Conservation (phyloP, 768 basidiomycete species). For the Fomitopsis serialis region DNA sequence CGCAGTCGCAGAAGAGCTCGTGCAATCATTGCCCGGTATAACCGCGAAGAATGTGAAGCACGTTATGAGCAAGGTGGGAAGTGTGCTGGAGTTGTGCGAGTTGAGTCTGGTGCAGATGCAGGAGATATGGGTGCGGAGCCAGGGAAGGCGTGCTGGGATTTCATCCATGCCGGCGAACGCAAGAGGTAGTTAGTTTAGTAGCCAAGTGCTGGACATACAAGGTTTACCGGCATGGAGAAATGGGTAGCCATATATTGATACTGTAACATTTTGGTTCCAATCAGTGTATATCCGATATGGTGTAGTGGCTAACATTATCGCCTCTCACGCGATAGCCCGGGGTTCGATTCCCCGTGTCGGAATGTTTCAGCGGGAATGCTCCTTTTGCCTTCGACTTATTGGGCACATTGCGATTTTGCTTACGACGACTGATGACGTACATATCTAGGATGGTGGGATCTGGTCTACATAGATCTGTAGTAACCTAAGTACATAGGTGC, state of each 20-base stretch:
- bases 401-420: too few species aligned
- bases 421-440: too few species aligned
- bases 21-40: constrained; percentile 80
- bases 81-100: constrained; percentile 69
- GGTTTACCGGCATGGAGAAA: too few species aligned
- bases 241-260: too few species aligned
- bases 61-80: constrained; percentile 77
- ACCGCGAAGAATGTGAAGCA: constrained; percentile 79
- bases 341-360: constrained; percentile 1
- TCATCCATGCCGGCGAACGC: constrained; percentile 46
- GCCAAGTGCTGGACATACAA: too few species aligned
- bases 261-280: too few species aligned
- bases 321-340: constrained; percentile 3
- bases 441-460: too few species aligned
- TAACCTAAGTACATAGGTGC: too few species aligned
- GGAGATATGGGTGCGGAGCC: constrained; percentile 76
- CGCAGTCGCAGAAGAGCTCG: constrained; percentile 73
- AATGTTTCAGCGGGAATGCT: too few species aligned
- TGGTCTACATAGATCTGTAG: too few species aligned
- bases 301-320: constrained; percentile 4
- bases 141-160: constrained; percentile 75
- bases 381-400: too few species aligned
- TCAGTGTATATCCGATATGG: neutral
- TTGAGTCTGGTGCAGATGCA: constrained; percentile 58
- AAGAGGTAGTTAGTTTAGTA: too few species aligned